Conservation (phyloP, 495 filamentous ascomycete species). For the Penicillium pulvis region DNA sequence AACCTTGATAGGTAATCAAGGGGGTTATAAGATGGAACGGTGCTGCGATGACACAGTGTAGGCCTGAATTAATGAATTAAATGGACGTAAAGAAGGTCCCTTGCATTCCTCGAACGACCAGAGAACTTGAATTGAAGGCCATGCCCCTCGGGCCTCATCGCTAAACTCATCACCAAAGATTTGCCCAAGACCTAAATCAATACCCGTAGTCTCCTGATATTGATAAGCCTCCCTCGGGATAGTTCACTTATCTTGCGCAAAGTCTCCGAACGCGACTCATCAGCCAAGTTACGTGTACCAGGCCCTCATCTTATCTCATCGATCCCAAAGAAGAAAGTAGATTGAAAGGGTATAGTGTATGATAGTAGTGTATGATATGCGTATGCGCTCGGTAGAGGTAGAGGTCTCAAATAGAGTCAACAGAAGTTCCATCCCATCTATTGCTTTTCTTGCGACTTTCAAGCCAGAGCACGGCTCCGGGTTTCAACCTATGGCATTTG, state of each 20-base stretch:
- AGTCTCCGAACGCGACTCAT: background rate
- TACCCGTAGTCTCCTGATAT: too few species aligned
- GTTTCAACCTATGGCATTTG: background rate
- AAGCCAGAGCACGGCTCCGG: background rate
- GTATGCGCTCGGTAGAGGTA: slow-evolving; percentile 3
- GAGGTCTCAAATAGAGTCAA: background rate
- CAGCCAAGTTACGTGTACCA: background rate
- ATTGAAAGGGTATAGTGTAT: slow-evolving; percentile 13
- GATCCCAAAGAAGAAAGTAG: slow-evolving; percentile 6
- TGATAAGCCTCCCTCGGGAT: too few species aligned
- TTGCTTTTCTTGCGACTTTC: background rate
- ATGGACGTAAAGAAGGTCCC: background rate
- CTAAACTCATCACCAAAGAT: too few species aligned
- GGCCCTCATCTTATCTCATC: background rate
- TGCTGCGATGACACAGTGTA: background rate
- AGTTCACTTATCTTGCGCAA: background rate
- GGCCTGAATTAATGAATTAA: background rate
- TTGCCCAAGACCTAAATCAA: too few species aligned
- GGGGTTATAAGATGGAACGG: too few species aligned
- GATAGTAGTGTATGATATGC: slow-evolving; percentile 3
- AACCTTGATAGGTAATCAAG: background rate
- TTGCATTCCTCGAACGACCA: background rate
- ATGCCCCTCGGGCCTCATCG: too few species aligned
- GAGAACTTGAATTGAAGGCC: too few species aligned
- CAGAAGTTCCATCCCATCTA: background rate